Evolutionary conservation across 257 asterid genomes (phyloP).

Genomic region (Capsicum chinense): DNA sequence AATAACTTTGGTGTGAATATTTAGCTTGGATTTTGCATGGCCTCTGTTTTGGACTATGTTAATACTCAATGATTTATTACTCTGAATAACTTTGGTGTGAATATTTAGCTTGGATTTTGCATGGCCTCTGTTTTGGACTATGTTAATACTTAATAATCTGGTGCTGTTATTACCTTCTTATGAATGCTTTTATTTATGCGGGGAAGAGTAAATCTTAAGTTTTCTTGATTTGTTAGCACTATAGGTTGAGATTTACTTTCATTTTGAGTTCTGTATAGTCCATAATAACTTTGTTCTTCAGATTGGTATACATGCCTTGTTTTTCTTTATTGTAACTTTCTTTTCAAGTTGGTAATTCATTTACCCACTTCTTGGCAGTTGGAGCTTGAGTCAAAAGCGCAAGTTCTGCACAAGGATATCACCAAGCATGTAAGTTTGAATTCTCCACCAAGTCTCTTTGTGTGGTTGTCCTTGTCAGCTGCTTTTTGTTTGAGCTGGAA

Average conservation of each 20-base stretch:
- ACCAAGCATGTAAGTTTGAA: conserved; percentile 64
- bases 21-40: conserved; percentile 8
- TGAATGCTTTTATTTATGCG: conserved; percentile 11
- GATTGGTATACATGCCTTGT: conserved; percentile 1
- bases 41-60: background rate
- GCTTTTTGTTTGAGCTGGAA: conserved; percentile 21
- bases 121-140: background rate
- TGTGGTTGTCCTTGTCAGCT: conserved; percentile 18
- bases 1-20: conserved; percentile 21
- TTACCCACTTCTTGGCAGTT: conserved; percentile 50
- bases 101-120: conserved; percentile 7
- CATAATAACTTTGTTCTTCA: conserved; percentile 4
- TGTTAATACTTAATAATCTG: background rate
- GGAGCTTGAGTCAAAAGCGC: conserved; percentile 76
- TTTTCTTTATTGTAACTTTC: conserved; percentile 22
- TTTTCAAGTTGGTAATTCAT: conserved; percentile 21
- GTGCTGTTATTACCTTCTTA: conserved; percentile 11
- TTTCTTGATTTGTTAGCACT: background rate
- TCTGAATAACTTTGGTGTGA: conserved; percentile 18
- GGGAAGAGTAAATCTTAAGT: background rate
- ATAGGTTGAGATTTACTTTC: conserved; percentile 14
- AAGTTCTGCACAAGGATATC: conserved; percentile 73
- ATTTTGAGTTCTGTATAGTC: background rate
- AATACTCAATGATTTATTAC: background rate
- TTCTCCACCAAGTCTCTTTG: conserved; percentile 8